Percentiles rank a stretch among this genome's conserved stretches.
These are phyloP conservation scores for Calonectria henricotiae DNA, from an alignment of 2,329 filamentous ascomycete species.

Conservation along the genomic window DNA sequence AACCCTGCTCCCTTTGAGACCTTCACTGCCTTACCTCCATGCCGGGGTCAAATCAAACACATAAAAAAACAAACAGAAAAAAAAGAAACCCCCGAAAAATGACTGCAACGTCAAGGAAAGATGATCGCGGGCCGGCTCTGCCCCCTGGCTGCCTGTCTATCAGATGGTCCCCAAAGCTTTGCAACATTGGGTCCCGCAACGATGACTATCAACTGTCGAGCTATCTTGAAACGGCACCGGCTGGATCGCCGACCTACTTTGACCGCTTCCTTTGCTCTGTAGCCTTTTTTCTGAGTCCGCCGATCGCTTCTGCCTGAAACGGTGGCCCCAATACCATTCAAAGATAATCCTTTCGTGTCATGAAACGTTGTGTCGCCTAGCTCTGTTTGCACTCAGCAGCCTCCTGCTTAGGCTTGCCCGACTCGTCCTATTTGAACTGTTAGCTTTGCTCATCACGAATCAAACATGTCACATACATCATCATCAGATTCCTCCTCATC, in stretches of 20 bases:
- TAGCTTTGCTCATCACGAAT: conserved; percentile 24
- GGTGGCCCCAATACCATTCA: conserved; percentile 47
- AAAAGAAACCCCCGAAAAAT: conserved; percentile 43
- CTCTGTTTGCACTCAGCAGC: conserved; percentile 97
- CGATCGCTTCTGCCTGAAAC: conserved; percentile 38
- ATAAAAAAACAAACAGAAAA: conserved; percentile 36
- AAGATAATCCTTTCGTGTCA: conserved; percentile 51
- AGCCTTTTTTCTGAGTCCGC: conserved; percentile 46
- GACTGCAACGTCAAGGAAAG: conserved; percentile 48
- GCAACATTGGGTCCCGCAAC: conserved; percentile 48
- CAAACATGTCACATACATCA: conserved; percentile 70
- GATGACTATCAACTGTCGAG: conserved; percentile 53
- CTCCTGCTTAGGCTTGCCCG: conserved; percentile 93
- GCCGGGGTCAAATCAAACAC: conserved; percentile 42
- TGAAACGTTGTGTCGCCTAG: conserved; percentile 68
- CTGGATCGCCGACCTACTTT: conserved; percentile 49
- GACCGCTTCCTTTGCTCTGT: conserved; percentile 51
- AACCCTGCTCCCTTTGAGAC: conserved; percentile 50
- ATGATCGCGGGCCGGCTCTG: conserved; percentile 49
- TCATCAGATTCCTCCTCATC: conserved; percentile 88
- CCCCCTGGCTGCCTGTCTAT: conserved; percentile 54
- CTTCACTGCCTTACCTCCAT: conserved; percentile 52
- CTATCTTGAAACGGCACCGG: conserved; percentile 53
- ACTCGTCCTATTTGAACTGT: conserved; percentile 77
- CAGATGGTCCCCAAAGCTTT: conserved; percentile 50